phyloP scores from a whole-genome alignment of 1,139 yeast genomes.

The Saccharomyces hybrid region DNA sequence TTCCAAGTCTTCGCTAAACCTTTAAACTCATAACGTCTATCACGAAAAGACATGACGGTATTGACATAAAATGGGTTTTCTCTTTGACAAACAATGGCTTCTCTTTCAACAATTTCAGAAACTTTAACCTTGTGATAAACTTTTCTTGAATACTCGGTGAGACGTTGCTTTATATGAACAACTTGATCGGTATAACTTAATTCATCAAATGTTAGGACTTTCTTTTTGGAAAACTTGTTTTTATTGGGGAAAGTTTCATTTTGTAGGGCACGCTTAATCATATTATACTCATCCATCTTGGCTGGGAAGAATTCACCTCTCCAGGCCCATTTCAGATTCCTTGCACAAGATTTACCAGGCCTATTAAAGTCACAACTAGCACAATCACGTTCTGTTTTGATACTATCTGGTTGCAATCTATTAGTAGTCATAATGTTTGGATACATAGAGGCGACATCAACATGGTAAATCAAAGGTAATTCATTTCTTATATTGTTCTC shows the following conservation, averaged over 20 bases:
- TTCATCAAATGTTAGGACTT: slow-evolving; percentile 61
- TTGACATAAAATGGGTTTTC: slow-evolving; percentile 96
- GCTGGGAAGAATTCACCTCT: slow-evolving; percentile 95
- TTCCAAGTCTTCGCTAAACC: slow-evolving; percentile 94
- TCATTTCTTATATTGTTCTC: slow-evolving; percentile 60
- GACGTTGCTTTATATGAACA: slow-evolving; percentile 59
- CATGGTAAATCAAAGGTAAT: slow-evolving; percentile 85
- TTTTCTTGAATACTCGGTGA: slow-evolving; percentile 80
- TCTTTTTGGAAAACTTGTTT: slow-evolving; percentile 33
- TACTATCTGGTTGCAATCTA: slow-evolving; percentile 95
- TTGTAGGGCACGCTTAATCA: slow-evolving; percentile 79
- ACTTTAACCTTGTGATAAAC: slow-evolving; percentile 75
- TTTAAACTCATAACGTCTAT: slow-evolving; percentile 92
- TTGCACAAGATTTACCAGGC: slow-evolving; percentile 89
- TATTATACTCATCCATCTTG: slow-evolving; percentile 79
- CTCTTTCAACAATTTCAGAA: slow-evolving; percentile 79
- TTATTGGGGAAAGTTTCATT: slow-evolving; percentile 68
- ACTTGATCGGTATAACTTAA: slow-evolving; percentile 75
- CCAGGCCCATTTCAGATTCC: slow-evolving; percentile 95
- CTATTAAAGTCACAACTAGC: slow-evolving; percentile 96
- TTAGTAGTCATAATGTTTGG: slow-evolving; percentile 98
- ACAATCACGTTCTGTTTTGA: slow-evolving; percentile 91
- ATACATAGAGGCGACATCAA: slow-evolving; percentile 98
- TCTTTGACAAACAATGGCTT: slow-evolving; percentile 92
- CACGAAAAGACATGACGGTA: slow-evolving; percentile 91